These are phyloP conservation scores for Amphirosellinia nigrospora DNA, from an alignment of 495 filamentous ascomycete species.

Conservation along the genomic window DNA sequence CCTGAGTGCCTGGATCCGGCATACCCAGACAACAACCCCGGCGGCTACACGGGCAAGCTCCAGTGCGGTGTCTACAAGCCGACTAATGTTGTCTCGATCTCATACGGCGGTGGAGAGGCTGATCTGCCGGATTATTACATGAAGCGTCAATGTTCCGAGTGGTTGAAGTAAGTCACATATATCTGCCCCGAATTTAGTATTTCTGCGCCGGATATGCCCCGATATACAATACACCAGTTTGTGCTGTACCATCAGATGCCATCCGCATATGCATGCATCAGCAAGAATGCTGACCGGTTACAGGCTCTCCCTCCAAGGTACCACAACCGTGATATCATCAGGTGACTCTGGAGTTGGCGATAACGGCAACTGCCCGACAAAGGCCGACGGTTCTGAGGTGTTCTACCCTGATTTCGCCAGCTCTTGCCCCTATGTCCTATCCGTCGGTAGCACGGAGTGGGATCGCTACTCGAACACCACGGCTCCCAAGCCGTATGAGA, in stretches of 20 bases:
- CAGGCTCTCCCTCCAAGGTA: conserved; percentile 62
- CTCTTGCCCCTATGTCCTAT: conserved; percentile 47
- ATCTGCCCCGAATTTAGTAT: not conserved
- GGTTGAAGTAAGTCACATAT: conserved; percentile 57
- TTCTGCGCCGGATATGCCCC: not conserved
- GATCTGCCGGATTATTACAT: conserved; percentile 35
- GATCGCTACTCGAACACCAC: conserved; percentile 24
- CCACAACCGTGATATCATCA: conserved; percentile 61
- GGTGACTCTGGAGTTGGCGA: conserved; percentile 64
- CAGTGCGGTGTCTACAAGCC: conserved; percentile 59
- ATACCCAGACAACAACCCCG: conserved; percentile 56
- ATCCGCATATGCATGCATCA: too few relatives aligned
- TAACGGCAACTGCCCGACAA: conserved; percentile 44
- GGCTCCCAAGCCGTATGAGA: conserved; percentile 30
- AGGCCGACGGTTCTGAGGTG: conserved; percentile 33
- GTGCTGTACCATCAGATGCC: too few relatives aligned
- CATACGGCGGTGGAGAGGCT: conserved; percentile 40
- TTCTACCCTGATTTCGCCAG: conserved; percentile 36
- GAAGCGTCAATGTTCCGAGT: conserved; percentile 42
- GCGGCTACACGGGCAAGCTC: conserved; percentile 60
- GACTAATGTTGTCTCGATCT: conserved; percentile 43
- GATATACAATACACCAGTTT: not conserved
- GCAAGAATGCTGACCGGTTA: not conserved
- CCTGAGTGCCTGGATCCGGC: conserved; percentile 45
- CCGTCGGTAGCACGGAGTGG: conserved; percentile 42